Percentiles rank a stretch among this genome's conserved stretches.
Evolutionary conservation across 108 stramenopile species (phyloP).

Genomic region (Thalassiosira profunda): DNA sequence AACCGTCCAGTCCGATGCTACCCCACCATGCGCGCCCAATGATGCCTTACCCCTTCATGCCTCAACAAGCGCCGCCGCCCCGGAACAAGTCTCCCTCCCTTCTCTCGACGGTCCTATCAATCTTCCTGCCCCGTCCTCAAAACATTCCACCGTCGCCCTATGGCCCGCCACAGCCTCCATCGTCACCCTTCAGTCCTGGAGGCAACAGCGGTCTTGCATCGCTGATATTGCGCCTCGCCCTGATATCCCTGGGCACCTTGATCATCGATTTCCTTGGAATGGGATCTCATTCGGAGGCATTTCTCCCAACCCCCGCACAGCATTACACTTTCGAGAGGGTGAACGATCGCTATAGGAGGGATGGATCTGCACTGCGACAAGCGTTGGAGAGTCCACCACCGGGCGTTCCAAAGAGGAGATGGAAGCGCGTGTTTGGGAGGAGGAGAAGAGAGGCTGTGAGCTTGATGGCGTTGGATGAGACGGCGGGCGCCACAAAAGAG

Average conservation of each 20-base stretch:
- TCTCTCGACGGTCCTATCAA: conserved; percentile 36
- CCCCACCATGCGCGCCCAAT: no score
- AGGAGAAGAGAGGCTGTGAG: conserved; percentile 23
- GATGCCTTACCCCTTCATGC: no score
- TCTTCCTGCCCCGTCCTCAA: conserved; percentile 21
- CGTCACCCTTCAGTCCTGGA: conserved; percentile 14
- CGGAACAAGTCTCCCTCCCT: conserved; percentile 31
- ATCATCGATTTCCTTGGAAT: conserved; percentile 53
- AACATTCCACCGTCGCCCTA: conserved; percentile 24
- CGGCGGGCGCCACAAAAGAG: conserved; percentile 5
- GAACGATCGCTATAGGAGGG: conserved; percentile 79
- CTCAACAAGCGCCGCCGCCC: no score
- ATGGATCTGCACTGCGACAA: conserved; percentile 53
- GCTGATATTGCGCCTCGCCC: conserved; percentile 37
- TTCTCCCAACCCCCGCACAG: conserved; percentile 61
- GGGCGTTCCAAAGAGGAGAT: conserved; percentile 34
- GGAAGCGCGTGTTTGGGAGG: conserved; percentile 32
- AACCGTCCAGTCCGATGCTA: no score
- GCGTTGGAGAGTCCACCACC: conserved; percentile 59
- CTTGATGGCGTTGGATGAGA: conserved; percentile 4
- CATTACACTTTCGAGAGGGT: conserved; percentile 85
- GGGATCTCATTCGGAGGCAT: conserved; percentile 50
- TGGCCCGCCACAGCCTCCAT: conserved; percentile 14
- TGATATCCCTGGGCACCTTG: conserved; percentile 41
- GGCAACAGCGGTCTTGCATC: conserved; percentile 21